Percentiles rank a stretch among this genome's conserved stretches.
These are phyloP conservation scores for Daedaleopsis nitida DNA, from an alignment of 768 basidiomycete species.

Conservation along the genomic window DNA sequence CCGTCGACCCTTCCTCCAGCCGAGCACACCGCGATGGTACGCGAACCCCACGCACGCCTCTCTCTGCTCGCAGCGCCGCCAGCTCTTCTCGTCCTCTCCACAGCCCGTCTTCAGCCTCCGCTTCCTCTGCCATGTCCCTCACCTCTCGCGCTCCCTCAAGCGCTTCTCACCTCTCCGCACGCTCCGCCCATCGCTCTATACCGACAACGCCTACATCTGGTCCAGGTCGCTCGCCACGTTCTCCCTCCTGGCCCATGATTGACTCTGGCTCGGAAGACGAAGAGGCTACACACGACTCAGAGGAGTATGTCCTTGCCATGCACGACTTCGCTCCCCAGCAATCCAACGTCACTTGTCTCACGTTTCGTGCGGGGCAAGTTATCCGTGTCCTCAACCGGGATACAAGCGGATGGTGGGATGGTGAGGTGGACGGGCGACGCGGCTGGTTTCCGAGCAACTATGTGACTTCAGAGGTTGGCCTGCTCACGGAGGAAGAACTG, in stretches of 20 bases:
- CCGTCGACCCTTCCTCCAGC: constrained; percentile 24
- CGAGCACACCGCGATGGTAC: constrained; percentile 15
- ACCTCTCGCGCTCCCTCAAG: constrained; percentile 22
- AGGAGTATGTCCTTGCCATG: constrained; percentile 87
- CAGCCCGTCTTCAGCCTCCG: constrained; percentile 27
- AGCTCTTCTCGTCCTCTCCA: constrained; percentile 28
- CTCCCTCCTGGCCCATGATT: constrained; percentile 13
- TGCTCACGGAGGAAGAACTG: constrained; percentile 61
- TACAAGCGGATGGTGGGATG: constrained; percentile 97
- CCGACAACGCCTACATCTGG: constrained; percentile 10
- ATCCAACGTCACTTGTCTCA: constrained; percentile 76
- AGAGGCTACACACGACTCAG: constrained; percentile 12
- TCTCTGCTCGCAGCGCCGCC: constrained; percentile 23
- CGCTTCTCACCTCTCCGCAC: constrained; percentile 15
- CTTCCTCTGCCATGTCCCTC: constrained; percentile 27
- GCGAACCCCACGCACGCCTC: constrained; percentile 12
- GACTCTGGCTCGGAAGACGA: constrained; percentile 22
- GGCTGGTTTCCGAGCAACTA: constrained; percentile 99
- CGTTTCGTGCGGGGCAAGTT: constrained; percentile 88
- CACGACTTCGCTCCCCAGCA: constrained; percentile 84
- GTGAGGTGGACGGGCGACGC: constrained; percentile 82
- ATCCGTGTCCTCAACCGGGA: constrained; percentile 91
- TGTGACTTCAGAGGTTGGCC: constrained; percentile 66
- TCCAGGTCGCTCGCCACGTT: background rate
- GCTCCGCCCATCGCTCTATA: constrained; percentile 8